phyloP scores from a whole-genome alignment of 1,284 basidiomycete species.

The Trichosporon inkin region DNA sequence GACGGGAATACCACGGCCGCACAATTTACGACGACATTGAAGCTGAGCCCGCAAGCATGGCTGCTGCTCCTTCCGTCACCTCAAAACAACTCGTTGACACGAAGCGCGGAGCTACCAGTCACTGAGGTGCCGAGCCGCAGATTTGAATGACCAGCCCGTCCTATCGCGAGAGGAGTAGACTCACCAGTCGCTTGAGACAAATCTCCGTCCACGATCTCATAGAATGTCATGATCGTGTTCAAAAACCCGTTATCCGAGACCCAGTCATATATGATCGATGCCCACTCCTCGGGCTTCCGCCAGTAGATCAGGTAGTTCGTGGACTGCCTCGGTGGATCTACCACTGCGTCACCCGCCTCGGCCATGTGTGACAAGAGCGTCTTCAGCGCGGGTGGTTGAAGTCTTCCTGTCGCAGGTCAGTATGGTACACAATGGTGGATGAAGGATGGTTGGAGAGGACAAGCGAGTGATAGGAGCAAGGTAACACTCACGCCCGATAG shows the following conservation, averaged over 20 bases:
- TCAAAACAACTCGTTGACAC: too few relatives aligned
- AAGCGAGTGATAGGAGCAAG: too few relatives aligned
- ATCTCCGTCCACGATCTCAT: constrained; percentile 56
- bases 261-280: constrained; percentile 54
- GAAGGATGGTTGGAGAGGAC: too few relatives aligned
- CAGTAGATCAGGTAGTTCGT: constrained; percentile 52
- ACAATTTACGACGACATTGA: too few relatives aligned
- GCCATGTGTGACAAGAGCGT: constrained; percentile 38
- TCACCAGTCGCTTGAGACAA: constrained; percentile 47
- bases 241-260: constrained; percentile 55
- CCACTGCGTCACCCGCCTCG: constrained; percentile 44
- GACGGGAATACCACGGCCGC: too few relatives aligned
- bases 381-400: constrained; percentile 34
- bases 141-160: too few relatives aligned
- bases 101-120: too few relatives aligned
- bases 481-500: constrained; percentile 41
- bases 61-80: too few relatives aligned
- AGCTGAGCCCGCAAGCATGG: too few relatives aligned
- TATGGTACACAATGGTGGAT: too few relatives aligned
- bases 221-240: constrained; percentile 56
- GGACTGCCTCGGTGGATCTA: constrained; percentile 47
- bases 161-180: too few relatives aligned
- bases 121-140: too few relatives aligned
- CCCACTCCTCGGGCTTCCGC: constrained; percentile 57
- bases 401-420: constrained; percentile 26